Base-by-base conservation (phyloP, 345 rosid genomes). In the Boechera stricta region DNA sequence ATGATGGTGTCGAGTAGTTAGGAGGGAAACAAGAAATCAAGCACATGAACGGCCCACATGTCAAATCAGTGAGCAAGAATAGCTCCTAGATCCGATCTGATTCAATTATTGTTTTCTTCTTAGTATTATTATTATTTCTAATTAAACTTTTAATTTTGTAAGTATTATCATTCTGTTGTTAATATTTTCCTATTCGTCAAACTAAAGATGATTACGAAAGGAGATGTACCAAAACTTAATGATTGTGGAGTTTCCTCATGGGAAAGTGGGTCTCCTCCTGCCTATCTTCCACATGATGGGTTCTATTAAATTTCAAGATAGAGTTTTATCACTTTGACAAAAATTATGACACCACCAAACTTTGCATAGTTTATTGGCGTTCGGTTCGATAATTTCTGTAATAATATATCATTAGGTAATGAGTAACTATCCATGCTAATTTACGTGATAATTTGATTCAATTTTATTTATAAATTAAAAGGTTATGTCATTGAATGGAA, bases 281-380 rank as follows among this genome's bases (percentile, higher is more conserved):
- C 80, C 53, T 26, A 64, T 31, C 80, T 75, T 73, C 80, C 86
- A 77, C 86, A 80, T 80, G 83, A 57, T 59, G 81, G 73, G 69
- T 71, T 68, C 31, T 69, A 44, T 62, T 76, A 7, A 61, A 33
- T 69, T 53, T 69, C 42, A 21, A 15, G 64, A 53, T 61, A 36
- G 0, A 57, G 21, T 38, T 24, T 33, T 55, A 16, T 54, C 41
- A 0, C 41, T 39, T 41, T 44, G 24, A 2, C 15, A 3, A n/a
- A 6, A 36, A 48, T 41, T 41, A 11, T 73, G 41, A 52, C 44
- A 38, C 1, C 12, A 73, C 33, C 24, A 39, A 28, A 28, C 4
- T 51, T 62, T 55, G 21, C 10, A 28, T 28, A 38, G 9, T 58
- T 16, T 61, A 21, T 26, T 36, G 45, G 6, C 13, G 21, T 51